These are phyloP conservation scores for Geoglossum cookeanum DNA, from an alignment of 2,329 filamentous ascomycete species.

Conservation along the genomic window DNA sequence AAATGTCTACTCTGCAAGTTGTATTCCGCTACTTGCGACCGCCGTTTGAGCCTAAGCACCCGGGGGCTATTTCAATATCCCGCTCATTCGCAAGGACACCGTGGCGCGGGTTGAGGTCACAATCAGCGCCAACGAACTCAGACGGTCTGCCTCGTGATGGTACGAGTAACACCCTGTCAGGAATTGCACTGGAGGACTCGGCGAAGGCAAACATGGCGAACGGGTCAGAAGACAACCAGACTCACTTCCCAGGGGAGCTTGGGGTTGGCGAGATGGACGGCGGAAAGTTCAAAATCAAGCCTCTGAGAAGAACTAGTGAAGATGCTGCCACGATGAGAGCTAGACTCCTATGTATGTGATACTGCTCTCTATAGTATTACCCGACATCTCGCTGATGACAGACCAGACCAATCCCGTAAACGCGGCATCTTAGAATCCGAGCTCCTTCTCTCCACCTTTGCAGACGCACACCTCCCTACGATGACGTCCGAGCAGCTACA, in stretches of 20 bases:
- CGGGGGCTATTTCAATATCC: conserved; percentile 19
- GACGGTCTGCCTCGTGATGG: no score
- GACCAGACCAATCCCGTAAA: conserved; percentile 82
- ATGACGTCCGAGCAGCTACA: conserved; percentile 58
- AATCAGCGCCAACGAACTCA: conserved; percentile 20
- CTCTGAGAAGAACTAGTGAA: conserved; percentile 69
- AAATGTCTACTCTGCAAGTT: conserved; percentile 28
- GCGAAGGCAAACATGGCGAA: conserved; percentile 32
- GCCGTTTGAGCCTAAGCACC: conserved; percentile 17
- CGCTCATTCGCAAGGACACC: conserved; percentile 13
- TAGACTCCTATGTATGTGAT: conserved; percentile 48
- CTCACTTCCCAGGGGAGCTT: conserved; percentile 32
- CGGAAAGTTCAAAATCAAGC: conserved; percentile 72
- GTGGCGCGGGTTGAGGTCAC: no score
- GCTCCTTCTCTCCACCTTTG: conserved; percentile 90
- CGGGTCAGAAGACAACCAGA: conserved; percentile 15
- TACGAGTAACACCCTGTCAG: no score
- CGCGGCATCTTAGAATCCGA: conserved; percentile 90
- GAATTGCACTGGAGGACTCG: no score
- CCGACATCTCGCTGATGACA: not conserved
- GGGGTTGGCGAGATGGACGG: conserved; percentile 76
- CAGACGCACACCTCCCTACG: conserved; percentile 51
- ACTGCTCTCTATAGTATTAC: conserved; percentile 6
- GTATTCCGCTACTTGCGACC: conserved; percentile 26
- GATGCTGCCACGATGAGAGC: conserved; percentile 73